These are phyloP conservation scores for Dactylellina haptotyla DNA, from an alignment of 2,329 filamentous ascomycete genomes.

Conservation along the genomic window DNA sequence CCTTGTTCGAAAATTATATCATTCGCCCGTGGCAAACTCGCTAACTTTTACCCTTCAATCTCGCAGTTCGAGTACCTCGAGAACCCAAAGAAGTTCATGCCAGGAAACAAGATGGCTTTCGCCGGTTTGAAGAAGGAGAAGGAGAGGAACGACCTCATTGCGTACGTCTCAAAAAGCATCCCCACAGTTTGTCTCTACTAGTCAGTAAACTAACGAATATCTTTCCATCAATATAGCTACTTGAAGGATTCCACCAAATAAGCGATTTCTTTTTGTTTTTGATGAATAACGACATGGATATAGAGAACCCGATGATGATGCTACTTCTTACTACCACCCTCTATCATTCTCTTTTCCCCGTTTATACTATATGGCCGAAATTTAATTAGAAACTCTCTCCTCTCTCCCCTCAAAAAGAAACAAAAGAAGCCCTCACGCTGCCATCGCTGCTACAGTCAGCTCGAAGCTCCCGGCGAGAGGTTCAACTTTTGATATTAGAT, in stretches of 20 bases:
- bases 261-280: neutral
- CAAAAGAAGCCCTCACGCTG: too few species aligned
- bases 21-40: too few species aligned
- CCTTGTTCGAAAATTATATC: too few species aligned
- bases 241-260: constrained; percentile 38
- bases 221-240: constrained; percentile 17
- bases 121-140: constrained; percentile 99
- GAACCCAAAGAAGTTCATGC: constrained; percentile 99
- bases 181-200: neutral
- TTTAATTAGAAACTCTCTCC: constrained; percentile 2
- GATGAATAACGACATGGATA: constrained; percentile 22
- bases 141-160: constrained; percentile 99
- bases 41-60: constrained; percentile 12
- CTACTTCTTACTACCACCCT: neutral
- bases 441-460: too few species aligned
- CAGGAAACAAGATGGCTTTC: constrained; percentile 99
- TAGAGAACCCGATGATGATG: neutral
- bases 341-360: neutral
- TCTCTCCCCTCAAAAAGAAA: neutral
- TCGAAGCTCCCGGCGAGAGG: too few species aligned
- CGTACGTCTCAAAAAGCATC: constrained; percentile 69
- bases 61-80: constrained; percentile 93
- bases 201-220: neutral
- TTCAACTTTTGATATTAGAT: too few species aligned
- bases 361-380: too few species aligned